Evolutionary conservation across 345 rosid species (phyloP).

Genomic region (Dipteronia dyeriana): DNA sequence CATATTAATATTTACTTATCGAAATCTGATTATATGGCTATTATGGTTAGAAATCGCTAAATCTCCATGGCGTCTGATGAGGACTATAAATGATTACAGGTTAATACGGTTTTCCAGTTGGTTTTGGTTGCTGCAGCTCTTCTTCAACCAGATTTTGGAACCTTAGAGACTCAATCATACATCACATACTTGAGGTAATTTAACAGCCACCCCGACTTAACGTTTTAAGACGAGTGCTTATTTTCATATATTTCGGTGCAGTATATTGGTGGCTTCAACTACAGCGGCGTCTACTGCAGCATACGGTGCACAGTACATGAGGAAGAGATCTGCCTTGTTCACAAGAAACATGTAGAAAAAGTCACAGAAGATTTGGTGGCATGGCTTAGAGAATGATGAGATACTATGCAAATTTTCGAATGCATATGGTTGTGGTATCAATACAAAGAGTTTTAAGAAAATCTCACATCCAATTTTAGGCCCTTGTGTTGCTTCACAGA

Average conservation of each 20-base stretch:
- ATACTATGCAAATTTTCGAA: neutral
- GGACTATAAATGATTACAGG: conserved; percentile 42
- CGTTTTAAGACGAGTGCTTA: neutral
- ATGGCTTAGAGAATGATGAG: neutral
- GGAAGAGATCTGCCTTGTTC: conserved; percentile 43
- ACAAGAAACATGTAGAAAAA: conserved; percentile 35
- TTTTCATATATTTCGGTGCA: conserved; percentile 27
- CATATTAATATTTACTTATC: neutral
- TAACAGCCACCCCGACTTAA: neutral
- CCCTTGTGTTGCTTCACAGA: neutral
- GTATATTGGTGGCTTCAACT: conserved; percentile 86
- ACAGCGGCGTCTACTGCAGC: conserved; percentile 81
- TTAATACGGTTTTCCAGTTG: conserved; percentile 91
- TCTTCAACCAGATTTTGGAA: conserved; percentile 90
- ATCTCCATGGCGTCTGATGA: neutral
- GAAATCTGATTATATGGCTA: neutral
- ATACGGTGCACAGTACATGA: conserved; percentile 70
- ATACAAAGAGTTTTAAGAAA: neutral
- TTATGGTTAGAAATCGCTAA: neutral
- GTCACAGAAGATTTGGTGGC: neutral
- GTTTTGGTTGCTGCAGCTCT: conserved; percentile 83
- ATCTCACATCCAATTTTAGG: neutral
- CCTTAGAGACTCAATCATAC: conserved; percentile 56
- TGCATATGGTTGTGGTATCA: neutral
- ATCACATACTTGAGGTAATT: conserved; percentile 77